phyloP scores from a whole-genome alignment of 225 moss, liverwort and hornwort genomes.

The Physcomitrellopsis africana region DNA sequence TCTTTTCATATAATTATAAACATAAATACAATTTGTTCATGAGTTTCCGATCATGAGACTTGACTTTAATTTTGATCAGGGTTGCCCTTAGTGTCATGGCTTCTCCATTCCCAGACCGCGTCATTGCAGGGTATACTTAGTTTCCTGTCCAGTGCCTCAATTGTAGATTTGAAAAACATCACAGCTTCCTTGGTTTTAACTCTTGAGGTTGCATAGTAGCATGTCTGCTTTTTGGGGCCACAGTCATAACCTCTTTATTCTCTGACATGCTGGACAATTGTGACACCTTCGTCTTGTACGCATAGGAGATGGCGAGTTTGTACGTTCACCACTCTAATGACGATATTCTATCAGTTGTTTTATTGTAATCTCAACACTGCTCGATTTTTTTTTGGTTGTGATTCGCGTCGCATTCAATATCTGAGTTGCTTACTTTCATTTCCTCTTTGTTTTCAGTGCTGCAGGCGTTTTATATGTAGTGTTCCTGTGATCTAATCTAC shows the following conservation, averaged over 20 bases:
- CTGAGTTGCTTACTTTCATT: constrained; percentile 15
- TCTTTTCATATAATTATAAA: no score
- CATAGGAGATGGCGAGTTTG: neutral
- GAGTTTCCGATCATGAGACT: neutral
- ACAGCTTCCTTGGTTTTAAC: constrained; percentile 9
- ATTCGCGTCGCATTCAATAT: constrained; percentile 15
- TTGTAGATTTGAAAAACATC: neutral
- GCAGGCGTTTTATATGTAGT: constrained; percentile 38
- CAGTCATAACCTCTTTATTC: neutral
- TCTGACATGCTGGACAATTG: constrained; percentile 17
- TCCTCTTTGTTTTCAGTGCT: constrained; percentile 23
- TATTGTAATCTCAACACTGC: neutral
- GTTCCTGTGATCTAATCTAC: constrained; percentile 20
- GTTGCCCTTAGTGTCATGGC: neutral
- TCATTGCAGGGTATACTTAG: neutral
- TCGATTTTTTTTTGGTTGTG: constrained; percentile 12
- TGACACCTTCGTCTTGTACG: neutral
- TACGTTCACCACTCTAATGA: neutral
- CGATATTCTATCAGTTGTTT: constrained; percentile 12
- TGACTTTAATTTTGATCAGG: neutral
- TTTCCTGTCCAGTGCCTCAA: neutral
- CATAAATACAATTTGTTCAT: neutral
- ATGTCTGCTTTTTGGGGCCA: neutral
- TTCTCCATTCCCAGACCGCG: neutral
- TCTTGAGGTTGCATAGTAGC: neutral